A percentile compares a stretch with the other conserved stretches of the same genome.
phyloP scores from a whole-genome alignment of 345 rosid genomes.

The Punica granatum region DNA sequence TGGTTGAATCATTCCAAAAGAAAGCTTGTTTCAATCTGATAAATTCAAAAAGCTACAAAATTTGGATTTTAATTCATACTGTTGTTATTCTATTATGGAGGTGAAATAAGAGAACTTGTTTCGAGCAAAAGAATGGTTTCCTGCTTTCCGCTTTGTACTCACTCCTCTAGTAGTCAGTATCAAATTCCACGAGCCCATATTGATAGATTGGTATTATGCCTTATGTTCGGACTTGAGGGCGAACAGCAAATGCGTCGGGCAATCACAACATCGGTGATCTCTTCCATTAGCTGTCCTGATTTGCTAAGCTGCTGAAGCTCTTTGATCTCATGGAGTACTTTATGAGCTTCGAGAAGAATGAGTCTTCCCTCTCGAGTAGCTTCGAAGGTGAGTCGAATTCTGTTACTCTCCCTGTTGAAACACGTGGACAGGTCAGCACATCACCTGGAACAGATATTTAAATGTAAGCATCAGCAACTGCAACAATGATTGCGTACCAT shows the following conservation, averaged over 20 bases:
- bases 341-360: slow-evolving; percentile 82
- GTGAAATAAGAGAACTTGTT: background rate
- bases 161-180: background rate
- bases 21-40: too few species aligned
- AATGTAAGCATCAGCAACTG: background rate
- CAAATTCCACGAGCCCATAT: background rate
- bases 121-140: background rate
- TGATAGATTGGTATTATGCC: background rate
- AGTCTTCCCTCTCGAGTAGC: slow-evolving; percentile 62
- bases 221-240: background rate
- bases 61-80: background rate
- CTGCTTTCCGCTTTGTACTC: background rate
- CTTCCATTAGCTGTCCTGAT: slow-evolving; percentile 15
- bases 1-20: too few species aligned
- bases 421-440: background rate
- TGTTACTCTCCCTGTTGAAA: slow-evolving; percentile 66
- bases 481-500: slow-evolving; percentile 44
- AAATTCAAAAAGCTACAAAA: background rate
- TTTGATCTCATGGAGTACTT: slow-evolving; percentile 72
- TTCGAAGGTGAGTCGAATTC: slow-evolving; percentile 71
- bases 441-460: background rate
- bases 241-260: background rate
- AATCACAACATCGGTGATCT: background rate
- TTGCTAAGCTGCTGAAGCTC: slow-evolving; percentile 31
- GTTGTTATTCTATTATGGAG: background rate